phyloP scores from a whole-genome alignment of 1,139 yeast genomes.

The Geotrichum reessii region DNA sequence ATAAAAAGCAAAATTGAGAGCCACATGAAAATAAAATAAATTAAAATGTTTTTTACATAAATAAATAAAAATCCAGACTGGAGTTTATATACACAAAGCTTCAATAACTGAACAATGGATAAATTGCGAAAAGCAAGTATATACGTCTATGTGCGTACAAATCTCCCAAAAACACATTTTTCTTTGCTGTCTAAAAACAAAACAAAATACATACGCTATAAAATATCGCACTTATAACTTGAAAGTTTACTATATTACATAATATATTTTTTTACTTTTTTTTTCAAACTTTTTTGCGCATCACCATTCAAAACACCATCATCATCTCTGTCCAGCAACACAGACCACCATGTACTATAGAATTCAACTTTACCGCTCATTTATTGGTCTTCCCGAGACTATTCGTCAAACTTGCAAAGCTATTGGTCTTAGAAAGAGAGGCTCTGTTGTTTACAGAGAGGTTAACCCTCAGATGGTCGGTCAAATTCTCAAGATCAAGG shows the following conservation, averaged over 20 bases:
- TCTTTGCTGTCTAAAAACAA: no score
- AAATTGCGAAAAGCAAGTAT: no score
- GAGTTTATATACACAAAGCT: no score
- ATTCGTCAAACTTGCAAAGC: constrained; percentile 60
- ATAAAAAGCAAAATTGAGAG: no score
- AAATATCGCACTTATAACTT: background rate
- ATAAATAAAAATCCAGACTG: no score
- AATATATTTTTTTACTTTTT: background rate
- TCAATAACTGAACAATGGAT: no score
- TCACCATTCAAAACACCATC: background rate
- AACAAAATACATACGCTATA: no score
- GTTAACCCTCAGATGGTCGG: constrained; percentile 82
- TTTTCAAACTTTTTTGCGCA: background rate
- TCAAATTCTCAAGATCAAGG: constrained; percentile 76
- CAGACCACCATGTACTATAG: constrained; percentile 43
- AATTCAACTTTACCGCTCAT: constrained; percentile 72
- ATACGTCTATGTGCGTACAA: no score
- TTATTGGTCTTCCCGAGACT: constrained; percentile 75
- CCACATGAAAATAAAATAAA: no score
- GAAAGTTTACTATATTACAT: background rate
- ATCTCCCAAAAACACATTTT: no score
- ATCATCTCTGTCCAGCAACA: background rate
- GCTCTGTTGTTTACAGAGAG: constrained; percentile 64
- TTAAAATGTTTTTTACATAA: no score
- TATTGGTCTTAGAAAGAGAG: constrained; percentile 71